Conservation (phyloP, 169 alveolate genomes). For the Eimeria praecox region DNA sequence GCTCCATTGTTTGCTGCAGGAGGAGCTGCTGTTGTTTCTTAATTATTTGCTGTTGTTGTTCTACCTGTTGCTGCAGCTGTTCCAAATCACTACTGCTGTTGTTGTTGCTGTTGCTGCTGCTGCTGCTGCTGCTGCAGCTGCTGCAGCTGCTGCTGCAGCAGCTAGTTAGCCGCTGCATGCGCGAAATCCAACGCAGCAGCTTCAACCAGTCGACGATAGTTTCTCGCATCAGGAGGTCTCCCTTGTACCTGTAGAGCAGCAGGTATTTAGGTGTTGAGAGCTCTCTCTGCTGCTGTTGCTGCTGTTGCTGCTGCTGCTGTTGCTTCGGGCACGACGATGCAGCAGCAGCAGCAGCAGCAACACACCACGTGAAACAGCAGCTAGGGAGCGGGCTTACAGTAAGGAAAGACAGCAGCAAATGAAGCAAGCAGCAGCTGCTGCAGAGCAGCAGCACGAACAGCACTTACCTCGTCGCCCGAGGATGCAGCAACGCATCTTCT, state of each 20-base stretch:
- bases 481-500: constrained; percentile 25
- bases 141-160: constrained; percentile 16
- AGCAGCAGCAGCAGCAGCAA: constrained; percentile 54
- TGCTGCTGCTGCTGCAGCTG: not conserved
- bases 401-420: not conserved
- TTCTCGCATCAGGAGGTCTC: constrained; percentile 68
- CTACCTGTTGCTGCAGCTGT: not conserved
- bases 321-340: not conserved
- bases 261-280: not conserved
- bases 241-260: constrained; percentile 66
- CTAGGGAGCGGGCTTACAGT: not conserved
- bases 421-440: not conserved
- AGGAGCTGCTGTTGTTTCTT: constrained; percentile 6
- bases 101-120: constrained; percentile 22
- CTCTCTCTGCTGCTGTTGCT: constrained; percentile 1
- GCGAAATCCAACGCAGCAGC: constrained; percentile 68
- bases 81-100: not conserved
- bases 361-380: not conserved
- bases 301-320: not conserved
- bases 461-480: constrained; percentile 47
- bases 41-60: constrained; percentile 24
- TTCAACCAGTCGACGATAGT: constrained; percentile 74
- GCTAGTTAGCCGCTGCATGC: constrained; percentile 28
- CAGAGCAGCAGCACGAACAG: not conserved
- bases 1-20: constrained; percentile 24